Conservation (phyloP, 2,329 filamentous ascomycete species). For the Verticillium alfalfae region DNA sequence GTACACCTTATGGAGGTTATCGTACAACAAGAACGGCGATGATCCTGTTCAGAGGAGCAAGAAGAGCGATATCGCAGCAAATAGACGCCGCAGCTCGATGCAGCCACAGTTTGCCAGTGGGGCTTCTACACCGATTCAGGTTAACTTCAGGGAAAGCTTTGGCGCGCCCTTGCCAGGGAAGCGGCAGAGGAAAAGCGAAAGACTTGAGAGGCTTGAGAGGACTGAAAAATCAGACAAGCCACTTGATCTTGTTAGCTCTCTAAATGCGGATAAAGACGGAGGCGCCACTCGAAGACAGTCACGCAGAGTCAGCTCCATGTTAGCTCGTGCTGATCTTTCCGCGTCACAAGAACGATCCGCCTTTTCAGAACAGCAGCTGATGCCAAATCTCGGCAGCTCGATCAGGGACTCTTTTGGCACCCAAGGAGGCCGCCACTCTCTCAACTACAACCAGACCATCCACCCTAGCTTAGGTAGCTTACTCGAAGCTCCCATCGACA, state of each 20-base stretch:
- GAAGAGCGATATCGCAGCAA: constrained; percentile 25
- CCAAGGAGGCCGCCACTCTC: constrained; percentile 45
- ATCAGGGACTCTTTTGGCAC: constrained; percentile 73
- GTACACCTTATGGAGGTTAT: constrained; percentile 80
- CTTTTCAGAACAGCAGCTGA: constrained; percentile 63
- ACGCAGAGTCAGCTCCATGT: constrained; percentile 82
- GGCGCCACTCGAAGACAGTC: constrained; percentile 54
- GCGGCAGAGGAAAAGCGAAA: constrained; percentile 46
- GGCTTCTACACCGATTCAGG: constrained; percentile 68
- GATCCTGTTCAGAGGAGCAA: constrained; percentile 42
- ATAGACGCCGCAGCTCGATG: constrained; percentile 58
- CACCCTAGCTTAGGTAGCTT: constrained; percentile 54
- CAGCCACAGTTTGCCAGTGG: constrained; percentile 66
- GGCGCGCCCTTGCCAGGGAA: constrained; percentile 53
- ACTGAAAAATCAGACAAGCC: constrained; percentile 35
- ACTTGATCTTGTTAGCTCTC: constrained; percentile 60
- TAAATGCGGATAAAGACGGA: constrained; percentile 63
- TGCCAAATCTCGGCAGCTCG: constrained; percentile 33
- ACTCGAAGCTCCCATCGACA: constrained; percentile 63
- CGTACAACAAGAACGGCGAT: constrained; percentile 67
- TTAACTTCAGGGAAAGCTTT: constrained; percentile 72
- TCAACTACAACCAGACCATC: constrained; percentile 38
- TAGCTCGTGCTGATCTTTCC: constrained; percentile 81
- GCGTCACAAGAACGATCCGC: constrained; percentile 74
- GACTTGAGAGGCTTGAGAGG: constrained; percentile 30